Evolutionary conservation across 257 asterid genomes (phyloP).

Genomic region (Solanum okadae): DNA sequence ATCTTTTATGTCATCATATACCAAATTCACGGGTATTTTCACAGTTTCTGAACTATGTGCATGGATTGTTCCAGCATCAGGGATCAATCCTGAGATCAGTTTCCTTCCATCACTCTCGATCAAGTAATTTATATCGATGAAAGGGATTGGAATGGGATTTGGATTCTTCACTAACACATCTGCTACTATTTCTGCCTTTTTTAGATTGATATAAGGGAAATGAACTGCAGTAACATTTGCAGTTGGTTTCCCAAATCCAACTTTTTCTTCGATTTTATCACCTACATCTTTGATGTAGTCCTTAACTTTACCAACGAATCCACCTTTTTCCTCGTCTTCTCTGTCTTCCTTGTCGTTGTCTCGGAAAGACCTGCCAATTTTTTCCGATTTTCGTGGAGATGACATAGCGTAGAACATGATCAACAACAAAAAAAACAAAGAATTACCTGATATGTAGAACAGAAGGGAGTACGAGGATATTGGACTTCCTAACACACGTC

Average conservation of each 20-base stretch:
- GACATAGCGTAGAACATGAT: slow-evolving; percentile 42
- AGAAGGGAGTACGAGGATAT: not conserved
- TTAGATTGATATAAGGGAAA: slow-evolving; percentile 65
- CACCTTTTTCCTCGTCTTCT: slow-evolving; percentile 55
- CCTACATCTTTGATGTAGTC: slow-evolving; percentile 80
- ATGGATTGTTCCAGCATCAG: slow-evolving; percentile 90
- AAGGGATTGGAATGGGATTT: slow-evolving; percentile 90
- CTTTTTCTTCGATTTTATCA: slow-evolving; percentile 79
- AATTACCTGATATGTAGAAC: not conserved
- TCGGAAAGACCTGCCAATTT: slow-evolving; percentile 35
- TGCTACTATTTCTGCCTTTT: slow-evolving; percentile 67
- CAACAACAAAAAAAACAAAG: not conserved
- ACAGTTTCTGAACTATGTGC: slow-evolving; percentile 88
- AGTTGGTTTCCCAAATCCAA: slow-evolving; percentile 89
- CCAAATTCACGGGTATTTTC: slow-evolving; percentile 51
- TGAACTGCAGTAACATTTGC: slow-evolving; percentile 81
- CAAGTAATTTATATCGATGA: slow-evolving; percentile 71
- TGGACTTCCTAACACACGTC: not conserved
- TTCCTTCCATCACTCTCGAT: slow-evolving; percentile 85
- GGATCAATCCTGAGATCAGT: slow-evolving; percentile 80
- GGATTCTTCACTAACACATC: slow-evolving; percentile 77
- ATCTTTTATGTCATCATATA: slow-evolving; percentile 68
- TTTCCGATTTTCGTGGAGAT: slow-evolving; percentile 40
- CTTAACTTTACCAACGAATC: slow-evolving; percentile 73
- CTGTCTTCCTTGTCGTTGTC: slow-evolving; percentile 45